These are phyloP conservation scores for Erythrophleum ivorense DNA, from an alignment of 331 rosid genomes.

Conservation along the genomic window DNA sequence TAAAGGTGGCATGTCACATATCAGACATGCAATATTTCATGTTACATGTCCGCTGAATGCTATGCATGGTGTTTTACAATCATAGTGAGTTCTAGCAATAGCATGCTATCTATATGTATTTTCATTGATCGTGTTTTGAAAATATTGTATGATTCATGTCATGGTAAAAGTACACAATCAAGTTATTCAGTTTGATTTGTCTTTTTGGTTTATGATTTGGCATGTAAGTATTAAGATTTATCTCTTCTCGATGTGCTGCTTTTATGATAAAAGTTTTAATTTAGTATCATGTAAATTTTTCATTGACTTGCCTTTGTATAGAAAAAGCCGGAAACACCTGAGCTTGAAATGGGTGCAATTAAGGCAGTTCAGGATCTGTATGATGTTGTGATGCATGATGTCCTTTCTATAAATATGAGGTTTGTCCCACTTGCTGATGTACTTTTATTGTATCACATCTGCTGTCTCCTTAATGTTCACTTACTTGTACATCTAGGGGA, in stretches of 20 bases:
- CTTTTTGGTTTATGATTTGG: slow-evolving; percentile 1
- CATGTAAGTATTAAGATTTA: background rate
- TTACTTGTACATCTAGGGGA: slow-evolving; percentile 54
- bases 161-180: background rate
- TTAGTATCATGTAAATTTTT: slow-evolving; percentile 15
- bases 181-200: slow-evolving; percentile 13
- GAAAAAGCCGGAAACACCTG: slow-evolving; percentile 71
- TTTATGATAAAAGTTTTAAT: slow-evolving; percentile 17
- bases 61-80: background rate
- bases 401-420: slow-evolving; percentile 77
- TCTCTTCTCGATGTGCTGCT: slow-evolving; percentile 17
- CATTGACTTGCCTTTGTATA: slow-evolving; percentile 40
- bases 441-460: background rate
- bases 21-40: background rate
- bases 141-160: background rate
- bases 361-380: slow-evolving; percentile 89
- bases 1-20: background rate
- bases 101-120: slow-evolving; percentile 2
- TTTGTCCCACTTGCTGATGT: slow-evolving; percentile 39
- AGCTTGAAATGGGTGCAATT: slow-evolving; percentile 77
- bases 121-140: background rate
- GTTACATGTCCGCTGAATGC: background rate
- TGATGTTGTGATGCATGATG: slow-evolving; percentile 77
- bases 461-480: slow-evolving; percentile 18
- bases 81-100: background rate